Evolutionary conservation across 352 stramenopile genomes (phyloP).

Genomic region (Phytophthora pisi): DNA sequence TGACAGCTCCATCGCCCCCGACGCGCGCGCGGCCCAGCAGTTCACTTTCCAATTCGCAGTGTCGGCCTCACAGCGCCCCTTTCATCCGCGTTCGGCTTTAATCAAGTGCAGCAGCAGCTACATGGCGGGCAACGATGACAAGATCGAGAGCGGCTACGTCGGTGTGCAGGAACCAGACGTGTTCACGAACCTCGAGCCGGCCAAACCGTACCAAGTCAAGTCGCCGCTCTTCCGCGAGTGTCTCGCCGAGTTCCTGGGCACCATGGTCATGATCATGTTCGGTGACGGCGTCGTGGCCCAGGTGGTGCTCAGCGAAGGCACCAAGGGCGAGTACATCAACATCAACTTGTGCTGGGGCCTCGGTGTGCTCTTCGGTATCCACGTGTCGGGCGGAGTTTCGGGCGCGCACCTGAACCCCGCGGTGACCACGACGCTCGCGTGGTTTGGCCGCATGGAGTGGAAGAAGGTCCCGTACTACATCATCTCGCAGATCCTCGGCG

Average conservation of each 20-base stretch:
- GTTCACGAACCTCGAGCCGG: conserved; percentile 25
- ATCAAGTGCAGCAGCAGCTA: conserved; percentile 1
- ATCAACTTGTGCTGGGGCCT: conserved; percentile 82
- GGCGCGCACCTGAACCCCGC: conserved; percentile 74
- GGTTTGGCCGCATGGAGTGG: conserved; percentile 59
- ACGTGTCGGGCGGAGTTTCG: conserved; percentile 57
- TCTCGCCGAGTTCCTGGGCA: conserved; percentile 66
- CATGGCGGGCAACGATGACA: conserved; percentile 38
- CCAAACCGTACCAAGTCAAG: conserved; percentile 46
- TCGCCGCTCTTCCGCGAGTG: conserved; percentile 55
- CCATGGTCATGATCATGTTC: conserved; percentile 72
- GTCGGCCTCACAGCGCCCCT: conserved; percentile 10
- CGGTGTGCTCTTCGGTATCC: conserved; percentile 72
- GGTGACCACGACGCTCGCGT: conserved; percentile 58
- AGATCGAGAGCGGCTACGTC: conserved; percentile 43
- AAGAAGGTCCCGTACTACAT: conserved; percentile 62
- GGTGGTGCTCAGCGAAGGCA: conserved; percentile 54
- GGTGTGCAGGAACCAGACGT: conserved; percentile 38
- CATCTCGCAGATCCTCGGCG: conserved; percentile 55
- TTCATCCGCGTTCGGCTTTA: neutral
- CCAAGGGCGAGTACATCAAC: conserved; percentile 67
- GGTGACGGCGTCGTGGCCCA: conserved; percentile 69
- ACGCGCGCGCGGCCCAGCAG: neutral
- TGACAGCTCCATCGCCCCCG: conserved; percentile 15
- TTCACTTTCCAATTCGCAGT: conserved; percentile 35